phyloP scores from a whole-genome alignment of 179 eudicot genomes.

The Spinacia oleracea region DNA sequence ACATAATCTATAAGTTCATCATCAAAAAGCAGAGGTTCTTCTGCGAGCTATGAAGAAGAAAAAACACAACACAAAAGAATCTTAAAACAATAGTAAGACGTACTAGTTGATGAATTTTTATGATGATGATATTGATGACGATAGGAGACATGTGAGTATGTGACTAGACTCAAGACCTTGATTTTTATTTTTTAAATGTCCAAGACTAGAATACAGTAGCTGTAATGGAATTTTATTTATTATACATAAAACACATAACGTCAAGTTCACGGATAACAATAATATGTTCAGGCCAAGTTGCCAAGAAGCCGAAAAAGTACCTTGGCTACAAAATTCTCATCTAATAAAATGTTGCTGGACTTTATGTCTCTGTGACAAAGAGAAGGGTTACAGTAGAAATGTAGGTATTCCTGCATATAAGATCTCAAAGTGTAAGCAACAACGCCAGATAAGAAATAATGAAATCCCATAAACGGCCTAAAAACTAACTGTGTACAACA shows the following conservation, averaged over 20 bases:
- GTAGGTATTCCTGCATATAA: conserved; percentile 86
- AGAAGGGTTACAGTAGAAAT: conserved; percentile 93
- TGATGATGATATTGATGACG: too few relatives aligned
- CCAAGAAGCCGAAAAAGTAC: conserved; percentile 35
- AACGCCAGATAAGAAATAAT: not conserved
- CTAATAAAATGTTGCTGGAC: conserved; percentile 91
- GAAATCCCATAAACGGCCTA: not conserved
- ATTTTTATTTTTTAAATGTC: too few relatives aligned
- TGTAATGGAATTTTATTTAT: not conserved
- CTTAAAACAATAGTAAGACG: too few relatives aligned
- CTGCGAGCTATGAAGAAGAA: not conserved
- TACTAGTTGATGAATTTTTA: not conserved
- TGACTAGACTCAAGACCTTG: not conserved
- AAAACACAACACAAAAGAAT: not conserved
- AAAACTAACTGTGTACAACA: conserved; percentile 8
- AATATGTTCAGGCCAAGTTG: not conserved
- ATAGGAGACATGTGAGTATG: not conserved
- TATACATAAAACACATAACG: not conserved
- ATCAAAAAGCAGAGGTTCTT: not conserved
- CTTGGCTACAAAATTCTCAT: conserved; percentile 83
- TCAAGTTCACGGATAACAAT: conserved; percentile 8
- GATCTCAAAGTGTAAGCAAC: conserved; percentile 23
- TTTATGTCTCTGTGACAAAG: conserved; percentile 96
- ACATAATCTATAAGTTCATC: not conserved
- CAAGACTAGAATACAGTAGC: not conserved